Base-by-base conservation (phyloP, 768 basidiomycete species). In the Collybiopsis confluens region DNA sequence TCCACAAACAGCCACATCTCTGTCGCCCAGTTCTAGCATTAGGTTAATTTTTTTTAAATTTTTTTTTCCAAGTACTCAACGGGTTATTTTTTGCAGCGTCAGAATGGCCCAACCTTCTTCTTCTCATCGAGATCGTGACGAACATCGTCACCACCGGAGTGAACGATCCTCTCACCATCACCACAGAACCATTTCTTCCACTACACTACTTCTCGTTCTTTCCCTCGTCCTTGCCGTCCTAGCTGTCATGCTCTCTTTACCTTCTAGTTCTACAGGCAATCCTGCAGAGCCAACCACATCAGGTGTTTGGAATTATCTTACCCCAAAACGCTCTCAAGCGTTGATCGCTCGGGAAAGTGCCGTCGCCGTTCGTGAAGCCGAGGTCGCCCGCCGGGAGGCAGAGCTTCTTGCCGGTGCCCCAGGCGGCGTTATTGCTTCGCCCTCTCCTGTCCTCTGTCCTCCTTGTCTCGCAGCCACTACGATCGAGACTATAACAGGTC, bases 101-200 rank as follows among this genome's bases (percentile, higher is more conserved):
- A 87, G 86, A 77, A 92, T 92, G 90, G 90, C 90, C 57, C 83
- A 89, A 70, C 89, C 89, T 50, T 90, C 88, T 27, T 90, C 90
- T 23, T 91, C 90, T 27, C 89, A 89, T 60, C 83, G 85, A 65
- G 85, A 89, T 59, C 83, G 85, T 65, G 85, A 76, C 54, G 83
- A 85, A 59, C 82, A 80, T 55, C 73, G 70, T 57, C 77, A 75
- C 55, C 70, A 79, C 70, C 65, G 79, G 69, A 76, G 83, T 61
- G 80, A 85, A 59, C 80, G 83, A 43, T 79, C 80, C 38, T 81
- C 82, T 45, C 84, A 85, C 62, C 89, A 86, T 64, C 88, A 90
- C 55, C 84, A 88, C 62, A 78, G 91, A 55, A 92, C 91, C 52
- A 91, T 93, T 57, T 92, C 91, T 8, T 92, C 91, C 13, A 93